These are phyloP conservation scores for Aureobasidium zeae DNA, from an alignment of 2,329 filamentous ascomycete genomes.

Conservation along the genomic window DNA sequence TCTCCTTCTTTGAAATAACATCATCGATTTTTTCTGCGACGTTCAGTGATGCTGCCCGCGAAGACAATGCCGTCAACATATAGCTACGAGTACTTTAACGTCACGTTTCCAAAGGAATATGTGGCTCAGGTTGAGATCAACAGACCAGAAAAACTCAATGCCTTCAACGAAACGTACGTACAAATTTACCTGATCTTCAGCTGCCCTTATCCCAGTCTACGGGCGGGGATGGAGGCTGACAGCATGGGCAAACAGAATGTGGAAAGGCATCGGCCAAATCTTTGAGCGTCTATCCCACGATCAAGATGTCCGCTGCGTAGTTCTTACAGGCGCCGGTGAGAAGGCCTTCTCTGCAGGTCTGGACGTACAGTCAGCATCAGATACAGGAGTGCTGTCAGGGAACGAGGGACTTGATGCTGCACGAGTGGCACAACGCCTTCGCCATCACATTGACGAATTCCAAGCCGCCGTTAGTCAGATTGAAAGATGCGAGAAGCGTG, in stretches of 20 bases:
- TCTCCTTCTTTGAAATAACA: no score
- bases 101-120: conserved; percentile 61
- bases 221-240: not conserved
- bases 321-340: conserved; percentile 73
- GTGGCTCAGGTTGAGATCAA: conserved; percentile 92
- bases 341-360: conserved; percentile 79
- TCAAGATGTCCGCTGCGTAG: conserved; percentile 61
- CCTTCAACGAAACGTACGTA: conserved; percentile 61
- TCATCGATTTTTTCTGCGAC: no score
- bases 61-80: conserved; percentile 22
- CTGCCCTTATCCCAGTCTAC: conserved; percentile 1
- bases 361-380: conserved; percentile 48
- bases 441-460: conserved; percentile 66
- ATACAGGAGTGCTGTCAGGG: conserved; percentile 6
- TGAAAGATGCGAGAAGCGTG: conserved; percentile 76
- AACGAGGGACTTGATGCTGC: conserved; percentile 15
- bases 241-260: conserved; percentile 51
- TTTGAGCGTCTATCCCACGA: conserved; percentile 66
- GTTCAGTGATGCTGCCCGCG: not conserved
- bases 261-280: conserved; percentile 66
- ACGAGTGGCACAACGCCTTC: conserved; percentile 36
- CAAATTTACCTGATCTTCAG: not conserved
- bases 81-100: conserved; percentile 58
- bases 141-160: conserved; percentile 75
- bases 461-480: conserved; percentile 67